These are phyloP conservation scores for Candida glucosophila DNA, from an alignment of 1,139 yeast genomes.

Conservation along the genomic window DNA sequence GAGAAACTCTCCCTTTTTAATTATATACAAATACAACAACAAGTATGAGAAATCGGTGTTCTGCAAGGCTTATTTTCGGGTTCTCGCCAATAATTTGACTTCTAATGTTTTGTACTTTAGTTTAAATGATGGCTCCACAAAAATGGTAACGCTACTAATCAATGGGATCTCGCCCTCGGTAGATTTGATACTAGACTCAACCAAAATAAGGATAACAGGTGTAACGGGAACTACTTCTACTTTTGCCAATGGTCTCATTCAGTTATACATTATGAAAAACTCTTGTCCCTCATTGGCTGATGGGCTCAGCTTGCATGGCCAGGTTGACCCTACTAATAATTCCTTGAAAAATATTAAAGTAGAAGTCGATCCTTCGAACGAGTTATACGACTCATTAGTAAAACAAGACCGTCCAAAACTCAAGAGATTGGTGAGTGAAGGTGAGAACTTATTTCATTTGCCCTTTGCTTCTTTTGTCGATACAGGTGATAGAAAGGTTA, in stretches of 20 bases:
- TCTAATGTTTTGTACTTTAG: conserved; percentile 24
- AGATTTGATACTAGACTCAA: conserved; percentile 19
- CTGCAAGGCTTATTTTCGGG: conserved; percentile 27
- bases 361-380: conserved; percentile 6
- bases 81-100: conserved; percentile 24
- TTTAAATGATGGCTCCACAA: conserved; percentile 6
- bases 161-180: conserved; percentile 28
- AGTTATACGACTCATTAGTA: conserved; percentile 9
- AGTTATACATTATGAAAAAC: conserved; percentile 17
- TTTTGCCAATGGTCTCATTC: conserved; percentile 26
- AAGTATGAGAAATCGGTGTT: conserved; percentile 11
- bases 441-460: conserved; percentile 13
- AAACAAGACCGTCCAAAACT: conserved; percentile 9
- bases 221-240: conserved; percentile 32
- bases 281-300: conserved; percentile 17
- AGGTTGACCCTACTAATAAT: conserved; percentile 3
- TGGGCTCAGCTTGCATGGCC: conserved; percentile 8
- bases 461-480: conserved; percentile 28
- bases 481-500: conserved; percentile 17
- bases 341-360: conserved; percentile 9
- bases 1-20: conserved; percentile 25
- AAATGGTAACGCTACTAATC: conserved; percentile 19
- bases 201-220: conserved; percentile 26
- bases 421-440: conserved; percentile 5
- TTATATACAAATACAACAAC: conserved; percentile 11